These are phyloP conservation scores for Paraleonurus japonicus DNA, from an alignment of 257 asterid species.

Conservation along the genomic window DNA sequence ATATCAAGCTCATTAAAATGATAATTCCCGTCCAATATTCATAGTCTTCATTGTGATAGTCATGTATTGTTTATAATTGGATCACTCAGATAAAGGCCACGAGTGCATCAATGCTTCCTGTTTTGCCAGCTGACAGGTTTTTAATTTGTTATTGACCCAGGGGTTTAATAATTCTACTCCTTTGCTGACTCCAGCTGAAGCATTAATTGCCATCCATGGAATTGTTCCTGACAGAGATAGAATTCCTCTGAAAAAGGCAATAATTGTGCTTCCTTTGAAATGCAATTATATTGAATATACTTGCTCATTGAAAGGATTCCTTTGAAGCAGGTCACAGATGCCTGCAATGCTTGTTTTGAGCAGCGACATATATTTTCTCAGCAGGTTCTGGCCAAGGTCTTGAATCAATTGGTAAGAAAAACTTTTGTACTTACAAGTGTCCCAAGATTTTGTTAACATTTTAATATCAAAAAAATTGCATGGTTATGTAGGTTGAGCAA, in stretches of 20 bases:
- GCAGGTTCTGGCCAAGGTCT: constrained; percentile 92
- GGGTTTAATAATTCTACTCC: constrained; percentile 65
- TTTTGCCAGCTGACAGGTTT: constrained; percentile 7
- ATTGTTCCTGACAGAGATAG: constrained; percentile 89
- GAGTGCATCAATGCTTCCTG: constrained; percentile 13
- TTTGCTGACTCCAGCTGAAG: constrained; percentile 88
- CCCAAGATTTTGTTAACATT: background rate
- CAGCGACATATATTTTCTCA: constrained; percentile 82
- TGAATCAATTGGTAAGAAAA: constrained; percentile 87
- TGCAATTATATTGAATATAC: constrained; percentile 23
- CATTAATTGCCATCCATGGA: constrained; percentile 91
- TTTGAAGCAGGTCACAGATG: constrained; percentile 85
- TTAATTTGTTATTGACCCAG: constrained; percentile 43
- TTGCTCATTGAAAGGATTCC: constrained; percentile 24
- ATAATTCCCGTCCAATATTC: background rate
- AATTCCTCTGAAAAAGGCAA: constrained; percentile 92
- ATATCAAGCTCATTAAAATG: background rate
- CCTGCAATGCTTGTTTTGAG: constrained; percentile 97
- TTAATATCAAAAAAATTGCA: constrained; percentile 14
- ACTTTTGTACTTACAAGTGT: background rate
- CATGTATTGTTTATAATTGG: background rate
- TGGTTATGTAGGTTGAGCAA: constrained; percentile 84
- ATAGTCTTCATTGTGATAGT: background rate
- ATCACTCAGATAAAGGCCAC: background rate
- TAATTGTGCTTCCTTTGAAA: constrained; percentile 7